A percentile compares a stretch with the other conserved stretches of the same genome.
Evolutionary conservation across 768 basidiomycete species (phyloP).

Genomic region (Boletellus sp.): DNA sequence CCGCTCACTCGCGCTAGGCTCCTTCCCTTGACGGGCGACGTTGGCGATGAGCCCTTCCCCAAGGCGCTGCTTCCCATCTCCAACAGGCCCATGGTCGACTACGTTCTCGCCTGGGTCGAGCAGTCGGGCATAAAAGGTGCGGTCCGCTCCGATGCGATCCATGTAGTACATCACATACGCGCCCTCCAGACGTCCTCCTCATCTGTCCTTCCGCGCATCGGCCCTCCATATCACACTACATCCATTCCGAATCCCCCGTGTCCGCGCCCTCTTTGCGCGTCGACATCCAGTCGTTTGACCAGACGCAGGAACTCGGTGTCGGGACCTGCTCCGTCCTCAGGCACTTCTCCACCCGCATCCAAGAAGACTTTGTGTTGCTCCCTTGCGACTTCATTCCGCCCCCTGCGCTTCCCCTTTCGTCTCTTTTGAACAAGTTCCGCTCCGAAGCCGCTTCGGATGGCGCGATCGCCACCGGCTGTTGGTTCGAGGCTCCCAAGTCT

Average conservation of each 20-base stretch:
- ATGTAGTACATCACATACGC: constrained; percentile 7
- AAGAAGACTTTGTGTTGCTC: constrained; percentile 82
- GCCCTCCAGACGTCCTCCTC: constrained; percentile 69
- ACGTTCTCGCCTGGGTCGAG: constrained; percentile 82
- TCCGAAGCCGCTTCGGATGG: constrained; percentile 62
- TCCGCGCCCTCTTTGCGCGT: constrained; percentile 61
- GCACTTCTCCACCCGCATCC: constrained; percentile 72
- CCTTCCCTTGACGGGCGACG: constrained; percentile 66
- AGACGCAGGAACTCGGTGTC: constrained; percentile 57
- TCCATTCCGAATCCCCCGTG: constrained; percentile 71
- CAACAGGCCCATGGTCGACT: constrained; percentile 85
- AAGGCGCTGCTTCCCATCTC: constrained; percentile 87
- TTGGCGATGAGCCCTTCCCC: constrained; percentile 78
- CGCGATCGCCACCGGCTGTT: constrained; percentile 63
- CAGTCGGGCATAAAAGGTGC: constrained; percentile 80
- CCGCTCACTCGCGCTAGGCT: constrained; percentile 45
- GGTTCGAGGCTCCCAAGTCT: constrained; percentile 48
- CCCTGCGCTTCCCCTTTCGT: constrained; percentile 60
- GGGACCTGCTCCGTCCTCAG: constrained; percentile 76
- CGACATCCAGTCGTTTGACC: constrained; percentile 78
- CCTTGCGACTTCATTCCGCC: constrained; percentile 91
- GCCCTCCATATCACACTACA: constrained; percentile 73
- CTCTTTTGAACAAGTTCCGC: constrained; percentile 79
- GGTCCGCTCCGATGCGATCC: constrained; percentile 10
- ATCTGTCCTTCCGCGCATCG: constrained; percentile 81